Percentiles rank a stretch among this genome's conserved stretches.
Conservation (phyloP, 2,329 filamentous ascomycete genomes). For the Alternaria sp. region DNA sequence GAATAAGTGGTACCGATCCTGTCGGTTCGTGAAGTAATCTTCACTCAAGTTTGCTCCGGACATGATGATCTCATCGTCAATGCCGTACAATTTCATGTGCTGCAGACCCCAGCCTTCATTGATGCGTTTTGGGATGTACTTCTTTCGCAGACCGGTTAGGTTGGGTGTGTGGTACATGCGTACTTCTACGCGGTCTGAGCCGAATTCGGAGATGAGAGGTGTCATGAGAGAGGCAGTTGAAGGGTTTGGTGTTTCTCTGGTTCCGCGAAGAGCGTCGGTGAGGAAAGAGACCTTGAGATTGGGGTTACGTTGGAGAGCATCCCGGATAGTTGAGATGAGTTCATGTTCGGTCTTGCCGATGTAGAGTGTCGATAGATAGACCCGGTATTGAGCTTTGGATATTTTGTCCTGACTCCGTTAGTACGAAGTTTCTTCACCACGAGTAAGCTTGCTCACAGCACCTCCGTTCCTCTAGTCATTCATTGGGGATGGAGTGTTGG, state of each 20-base stretch:
- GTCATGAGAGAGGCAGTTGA: constrained; percentile 89
- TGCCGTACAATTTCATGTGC: constrained; percentile 98
- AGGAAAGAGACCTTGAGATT: constrained; percentile 84
- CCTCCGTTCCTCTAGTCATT: background rate
- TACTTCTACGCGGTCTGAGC: constrained; percentile 82
- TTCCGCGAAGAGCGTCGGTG: constrained; percentile 89
- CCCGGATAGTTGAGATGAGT: constrained; percentile 77
- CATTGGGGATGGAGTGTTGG: background rate
- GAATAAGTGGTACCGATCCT: constrained; percentile 94
- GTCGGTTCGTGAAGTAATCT: constrained; percentile 95
- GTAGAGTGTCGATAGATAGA: constrained; percentile 96
- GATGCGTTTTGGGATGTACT: constrained; percentile 82
- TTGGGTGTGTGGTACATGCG: constrained; percentile 99
- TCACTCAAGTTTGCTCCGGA: constrained; percentile 86
- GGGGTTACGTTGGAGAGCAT: constrained; percentile 76
- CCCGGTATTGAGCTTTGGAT: constrained; percentile 73
- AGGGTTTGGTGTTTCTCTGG: constrained; percentile 82
- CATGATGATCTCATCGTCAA: constrained; percentile 94
- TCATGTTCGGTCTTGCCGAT: constrained; percentile 94
- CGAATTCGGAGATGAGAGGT: constrained; percentile 84
- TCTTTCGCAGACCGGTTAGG: constrained; percentile 83
- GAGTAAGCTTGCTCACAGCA: background rate
- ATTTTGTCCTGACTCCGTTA: constrained; percentile 67
- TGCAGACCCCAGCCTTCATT: constrained; percentile 99
- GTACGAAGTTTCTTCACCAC: background rate